phyloP scores from a whole-genome alignment of 1,284 basidiomycete genomes.

The Microbotryomycetes sp. region DNA sequence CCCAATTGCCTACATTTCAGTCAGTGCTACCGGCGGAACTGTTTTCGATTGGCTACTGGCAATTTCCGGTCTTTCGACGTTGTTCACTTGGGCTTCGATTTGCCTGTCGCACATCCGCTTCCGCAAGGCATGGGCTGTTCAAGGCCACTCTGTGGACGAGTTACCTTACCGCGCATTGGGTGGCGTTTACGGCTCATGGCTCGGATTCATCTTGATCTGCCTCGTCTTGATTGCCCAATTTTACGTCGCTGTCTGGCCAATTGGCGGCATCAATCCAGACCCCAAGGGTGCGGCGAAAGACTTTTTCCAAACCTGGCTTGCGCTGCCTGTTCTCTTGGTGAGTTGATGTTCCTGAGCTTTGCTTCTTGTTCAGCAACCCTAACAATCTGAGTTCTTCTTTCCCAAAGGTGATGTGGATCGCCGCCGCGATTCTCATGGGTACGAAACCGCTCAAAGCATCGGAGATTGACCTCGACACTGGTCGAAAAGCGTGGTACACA shows the following conservation, averaged over 20 bases:
- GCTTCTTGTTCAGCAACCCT: too few species aligned
- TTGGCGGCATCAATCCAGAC: constrained; percentile 32
- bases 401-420: constrained; percentile 35
- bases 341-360: not conserved
- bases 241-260: constrained; percentile 38
- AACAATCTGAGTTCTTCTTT: not conserved
- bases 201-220: constrained; percentile 40
- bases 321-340: not conserved
- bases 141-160: constrained; percentile 36
- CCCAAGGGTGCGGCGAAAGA: constrained; percentile 35
- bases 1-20: constrained; percentile 42
- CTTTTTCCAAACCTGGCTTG: constrained; percentile 47
- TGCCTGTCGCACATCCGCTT: constrained; percentile 43
- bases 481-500: not conserved
- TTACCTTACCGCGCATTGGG: constrained; percentile 40
- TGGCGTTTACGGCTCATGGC: constrained; percentile 44
- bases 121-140: constrained; percentile 46
- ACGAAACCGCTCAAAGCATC: constrained; percentile 36
- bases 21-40: constrained; percentile 19
- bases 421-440: constrained; percentile 39
- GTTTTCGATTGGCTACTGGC: constrained; percentile 38
- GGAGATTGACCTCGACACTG: constrained; percentile 15
- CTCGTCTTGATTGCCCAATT: constrained; percentile 34
- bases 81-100: constrained; percentile 45
- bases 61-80: constrained; percentile 31